Conservation (phyloP, 2,329 filamentous ascomycete species). For the Cladosporium sp. region DNA sequence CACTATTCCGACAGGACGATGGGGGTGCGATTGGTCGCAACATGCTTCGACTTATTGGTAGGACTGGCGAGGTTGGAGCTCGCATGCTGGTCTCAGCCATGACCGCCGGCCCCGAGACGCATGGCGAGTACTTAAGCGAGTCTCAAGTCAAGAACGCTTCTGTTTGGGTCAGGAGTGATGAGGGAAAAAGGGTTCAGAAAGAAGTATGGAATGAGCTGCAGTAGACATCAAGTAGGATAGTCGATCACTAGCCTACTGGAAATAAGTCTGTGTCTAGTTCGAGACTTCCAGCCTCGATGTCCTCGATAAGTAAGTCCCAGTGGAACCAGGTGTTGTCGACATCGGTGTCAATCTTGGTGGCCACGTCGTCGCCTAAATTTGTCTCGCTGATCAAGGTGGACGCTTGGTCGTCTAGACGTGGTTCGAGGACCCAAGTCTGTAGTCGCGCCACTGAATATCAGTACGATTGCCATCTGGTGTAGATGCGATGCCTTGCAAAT, state of each 20-base stretch:
- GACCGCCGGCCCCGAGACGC: constrained; percentile 35
- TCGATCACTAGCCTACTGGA: background rate
- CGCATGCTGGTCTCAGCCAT: constrained; percentile 40
- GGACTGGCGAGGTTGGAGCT: constrained; percentile 40
- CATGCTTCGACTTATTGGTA: constrained; percentile 31
- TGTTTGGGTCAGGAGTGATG: constrained; percentile 32
- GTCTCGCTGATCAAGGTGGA: background rate
- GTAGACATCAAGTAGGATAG: background rate
- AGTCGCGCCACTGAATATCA: background rate
- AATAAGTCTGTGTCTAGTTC: background rate
- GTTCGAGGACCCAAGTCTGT: background rate
- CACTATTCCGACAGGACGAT: constrained; percentile 36
- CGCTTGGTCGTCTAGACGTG: background rate
- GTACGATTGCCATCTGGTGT: background rate
- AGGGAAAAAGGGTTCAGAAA: background rate
- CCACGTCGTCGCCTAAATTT: background rate
- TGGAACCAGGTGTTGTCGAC: background rate
- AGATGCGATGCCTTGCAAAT: background rate
- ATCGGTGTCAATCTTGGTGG: background rate
- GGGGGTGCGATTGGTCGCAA: constrained; percentile 23
- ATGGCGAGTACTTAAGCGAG: constrained; percentile 44
- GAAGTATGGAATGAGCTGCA: background rate
- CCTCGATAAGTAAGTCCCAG: background rate
- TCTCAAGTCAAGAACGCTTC: constrained; percentile 33
- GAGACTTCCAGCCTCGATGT: background rate